Base-by-base conservation (phyloP, 768 basidiomycete species). In the Amanita rimosa region DNA sequence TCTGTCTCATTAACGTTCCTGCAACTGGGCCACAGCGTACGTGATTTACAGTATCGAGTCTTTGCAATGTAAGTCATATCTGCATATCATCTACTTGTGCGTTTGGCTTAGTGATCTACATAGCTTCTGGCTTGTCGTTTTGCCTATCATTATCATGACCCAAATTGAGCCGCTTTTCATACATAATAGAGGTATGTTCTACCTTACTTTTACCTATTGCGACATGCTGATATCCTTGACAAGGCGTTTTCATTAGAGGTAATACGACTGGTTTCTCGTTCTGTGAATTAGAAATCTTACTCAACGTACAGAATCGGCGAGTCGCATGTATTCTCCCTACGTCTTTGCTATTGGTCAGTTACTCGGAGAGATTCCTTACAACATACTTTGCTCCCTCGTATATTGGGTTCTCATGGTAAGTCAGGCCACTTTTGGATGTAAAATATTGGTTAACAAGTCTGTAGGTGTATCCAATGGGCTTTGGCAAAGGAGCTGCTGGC, bases 101-200 rank as follows among this genome's bases (percentile, higher is more conserved):
- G 31, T 1, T 38, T 1, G 46, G 36, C 38, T 7, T 52, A 31
- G 22, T 31, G 29, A 31, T 31, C 29, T 24, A n/a, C n/a, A n/a
- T 29, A 83, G 81, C 43, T 83, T 83, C 67, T 83, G 78, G 79
- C 71, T 77, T 42, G 70, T 72, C 26, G 72, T 84, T 34, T 58
- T 86, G 5, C 86, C 85, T 8, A 80, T 84, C 6, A 74, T 92
- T 51, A 67, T 94, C 48, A 84, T 92, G 73, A 66, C 78, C 2
- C 88, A 89, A 59, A 79, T 87, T 40, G 83, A 89, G 64, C 91
- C 91, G 1, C 64, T 85, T 63, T 95, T 87, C 67, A 85, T 93
- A 57, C 64, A 78, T 61, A 83, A 83, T 52, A 67, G 89, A 62
- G 53, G 66, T 67, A 52, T 16, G 64, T 57, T 10, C n/a, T 48